A percentile compares a stretch with the other conserved stretches of the same genome.
These are phyloP conservation scores for Paramecium primaurelia DNA, from an alignment of 73 alveolate genomes.

Conservation along the genomic window DNA sequence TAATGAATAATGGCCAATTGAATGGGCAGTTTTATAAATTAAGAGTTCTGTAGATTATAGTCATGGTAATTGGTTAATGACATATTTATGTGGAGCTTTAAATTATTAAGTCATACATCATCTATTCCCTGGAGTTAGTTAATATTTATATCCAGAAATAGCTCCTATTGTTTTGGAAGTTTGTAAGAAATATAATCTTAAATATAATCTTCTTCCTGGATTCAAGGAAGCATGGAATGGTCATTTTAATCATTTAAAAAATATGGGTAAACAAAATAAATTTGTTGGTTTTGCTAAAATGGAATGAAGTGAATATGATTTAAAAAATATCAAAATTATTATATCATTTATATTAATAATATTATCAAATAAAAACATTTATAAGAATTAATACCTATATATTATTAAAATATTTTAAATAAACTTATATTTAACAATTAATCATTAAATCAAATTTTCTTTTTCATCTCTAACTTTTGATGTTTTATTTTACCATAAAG, in stretches of 20 bases:
- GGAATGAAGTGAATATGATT: neutral
- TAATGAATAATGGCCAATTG: conserved; percentile 31
- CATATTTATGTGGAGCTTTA: conserved; percentile 35
- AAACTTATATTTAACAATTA: neutral
- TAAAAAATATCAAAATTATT: neutral
- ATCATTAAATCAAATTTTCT: neutral
- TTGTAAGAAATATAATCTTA: neutral
- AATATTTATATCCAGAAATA: conserved; percentile 35
- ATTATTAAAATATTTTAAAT: neutral
- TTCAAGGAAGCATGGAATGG: conserved; percentile 31
- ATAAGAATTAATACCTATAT: too few relatives aligned
- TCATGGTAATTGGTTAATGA: conserved; percentile 36
- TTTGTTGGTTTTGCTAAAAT: conserved; percentile 30
- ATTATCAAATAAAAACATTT: too few relatives aligned
- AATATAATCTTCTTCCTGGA: neutral
- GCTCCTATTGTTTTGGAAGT: conserved; percentile 14
- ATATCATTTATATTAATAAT: neutral
- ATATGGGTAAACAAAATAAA: neutral
- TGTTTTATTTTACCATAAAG: neutral
- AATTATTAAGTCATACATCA: conserved; percentile 40
- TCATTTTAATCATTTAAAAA: conserved; percentile 4
- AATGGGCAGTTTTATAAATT: conserved; percentile 34
- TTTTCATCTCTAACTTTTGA: neutral
- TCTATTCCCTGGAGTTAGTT: conserved; percentile 33
- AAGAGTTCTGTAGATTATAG: conserved; percentile 33